Base-by-base conservation (phyloP, 2,329 filamentous ascomycete species). In the Ophiostoma angusticollis region DNA sequence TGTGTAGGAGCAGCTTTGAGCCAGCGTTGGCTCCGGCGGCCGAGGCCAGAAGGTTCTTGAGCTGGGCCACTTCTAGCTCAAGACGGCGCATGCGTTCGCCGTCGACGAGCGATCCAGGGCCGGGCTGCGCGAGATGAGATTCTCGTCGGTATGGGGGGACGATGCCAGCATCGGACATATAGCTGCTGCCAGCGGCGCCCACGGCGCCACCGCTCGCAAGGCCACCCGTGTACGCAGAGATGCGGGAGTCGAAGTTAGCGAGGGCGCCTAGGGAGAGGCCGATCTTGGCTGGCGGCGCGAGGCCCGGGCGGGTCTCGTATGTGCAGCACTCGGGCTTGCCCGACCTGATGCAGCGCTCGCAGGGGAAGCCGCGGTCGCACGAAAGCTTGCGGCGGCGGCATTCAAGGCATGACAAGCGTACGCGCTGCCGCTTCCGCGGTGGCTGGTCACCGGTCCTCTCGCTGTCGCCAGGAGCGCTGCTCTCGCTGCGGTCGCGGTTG, bases 261-360 rank as follows among this genome's bases (percentile, higher is more conserved):
- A 67, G 63, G 45, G 68, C 58, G 17, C 47, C 49, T 35, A 53
- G 54, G 9, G 54, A 53, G 43, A 71, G 58, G 49, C 68, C 65
- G 39, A 67, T 68, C 58, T 64, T 70, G 47, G 49, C 54, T 41
- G 47, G 54, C 12, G 49, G 57, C n/a, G 49, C 54, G 33, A 54
- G 48, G 21, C 62, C 60, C 16, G 62, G 61, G 25, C 61, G 54
- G 22, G 69, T 67, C 54, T 76, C 72, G 50, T 75, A 76, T 45
- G 66, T 71, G 56, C 72, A 76, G 13, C 67, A 64, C 37, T 74
- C 72, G 16, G 71, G 65, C 21, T 71, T 76, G 49, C 70, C 71
- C 44, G 70, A 74, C 57, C 74, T 75, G 54, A 75, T 64, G 54
- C 72, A 77, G 33, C 72, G 67, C 54, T 74, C 70, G 51, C 72